A percentile compares a stretch with the other conserved stretches of the same genome.
These are phyloP conservation scores for Erysimum pusillum DNA, from an alignment of 441 rosid species.

Conservation along the genomic window DNA sequence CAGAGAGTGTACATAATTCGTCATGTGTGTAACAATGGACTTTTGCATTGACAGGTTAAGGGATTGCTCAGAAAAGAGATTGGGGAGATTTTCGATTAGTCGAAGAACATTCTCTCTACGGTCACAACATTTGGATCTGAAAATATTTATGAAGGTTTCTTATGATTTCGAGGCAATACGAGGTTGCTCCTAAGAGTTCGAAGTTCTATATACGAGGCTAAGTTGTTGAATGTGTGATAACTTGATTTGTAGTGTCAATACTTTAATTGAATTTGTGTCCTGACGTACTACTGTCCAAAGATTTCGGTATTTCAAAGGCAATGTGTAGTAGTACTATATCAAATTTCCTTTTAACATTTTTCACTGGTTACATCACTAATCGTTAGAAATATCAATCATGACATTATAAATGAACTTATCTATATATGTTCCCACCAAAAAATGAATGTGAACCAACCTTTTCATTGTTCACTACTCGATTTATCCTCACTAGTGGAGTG, in stretches of 20 bases:
- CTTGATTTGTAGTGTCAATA: neutral
- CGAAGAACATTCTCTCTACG: neutral
- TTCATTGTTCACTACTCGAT: neutral
- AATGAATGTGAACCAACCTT: neutral
- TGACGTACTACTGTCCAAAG: neutral
- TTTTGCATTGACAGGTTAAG: constrained; percentile 50
- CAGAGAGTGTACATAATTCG: neutral
- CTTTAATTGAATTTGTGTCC: neutral
- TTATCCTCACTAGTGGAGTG: no score
- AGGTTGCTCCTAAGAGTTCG: constrained; percentile 27
- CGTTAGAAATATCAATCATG: neutral
- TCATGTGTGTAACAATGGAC: neutral
- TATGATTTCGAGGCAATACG: constrained; percentile 24
- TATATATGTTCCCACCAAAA: neutral
- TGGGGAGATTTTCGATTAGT: constrained; percentile 50
- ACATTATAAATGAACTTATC: neutral
- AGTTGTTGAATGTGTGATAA: constrained; percentile 5
- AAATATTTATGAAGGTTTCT: constrained; percentile 3
- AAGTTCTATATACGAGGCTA: neutral
- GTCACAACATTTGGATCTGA: constrained; percentile 17
- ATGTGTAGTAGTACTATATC: neutral
- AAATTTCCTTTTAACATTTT: neutral
- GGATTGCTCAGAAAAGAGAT: constrained; percentile 55
- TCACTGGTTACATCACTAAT: neutral
- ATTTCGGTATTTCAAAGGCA: neutral